Percentiles rank a stretch among this genome's conserved stretches.
Conservation (phyloP, 2,329 filamentous ascomycete species). For the Phaeosphaeriaceae sp. region DNA sequence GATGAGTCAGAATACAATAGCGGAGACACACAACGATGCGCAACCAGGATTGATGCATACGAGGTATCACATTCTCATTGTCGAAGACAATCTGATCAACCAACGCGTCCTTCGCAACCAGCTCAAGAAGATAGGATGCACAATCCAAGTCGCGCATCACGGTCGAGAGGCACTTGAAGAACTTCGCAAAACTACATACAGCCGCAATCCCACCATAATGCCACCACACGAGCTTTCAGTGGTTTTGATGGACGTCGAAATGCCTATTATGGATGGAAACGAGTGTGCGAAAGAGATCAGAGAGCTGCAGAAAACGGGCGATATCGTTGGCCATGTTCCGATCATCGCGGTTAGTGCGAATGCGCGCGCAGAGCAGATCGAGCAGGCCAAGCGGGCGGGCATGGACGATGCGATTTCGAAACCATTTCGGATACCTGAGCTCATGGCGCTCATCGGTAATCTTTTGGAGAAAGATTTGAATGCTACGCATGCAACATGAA, state of each 20-base stretch:
- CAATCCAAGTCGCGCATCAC: constrained; percentile 4
- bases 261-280: constrained; percentile 45
- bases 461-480: background rate
- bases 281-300: constrained; percentile 36
- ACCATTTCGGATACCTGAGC: constrained; percentile 30
- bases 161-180: constrained; percentile 4
- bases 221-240: constrained; percentile 9
- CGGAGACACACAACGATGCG: background rate
- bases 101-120: constrained; percentile 4
- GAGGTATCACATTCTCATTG: background rate
- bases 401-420: constrained; percentile 41
- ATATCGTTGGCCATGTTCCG: constrained; percentile 15
- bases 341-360: constrained; percentile 46
- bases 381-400: constrained; percentile 35
- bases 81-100: constrained; percentile 9
- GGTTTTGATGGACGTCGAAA: constrained; percentile 42
- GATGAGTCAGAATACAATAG: background rate
- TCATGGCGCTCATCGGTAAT: constrained; percentile 1
- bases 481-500: background rate
- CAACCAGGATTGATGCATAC: background rate
- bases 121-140: background rate
- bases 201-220: background rate
- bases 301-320: constrained; percentile 23
- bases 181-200: background rate
- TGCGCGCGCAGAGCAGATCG: constrained; percentile 42